Conservation (phyloP, 768 basidiomycete species). For the Tulasnella sp. region DNA sequence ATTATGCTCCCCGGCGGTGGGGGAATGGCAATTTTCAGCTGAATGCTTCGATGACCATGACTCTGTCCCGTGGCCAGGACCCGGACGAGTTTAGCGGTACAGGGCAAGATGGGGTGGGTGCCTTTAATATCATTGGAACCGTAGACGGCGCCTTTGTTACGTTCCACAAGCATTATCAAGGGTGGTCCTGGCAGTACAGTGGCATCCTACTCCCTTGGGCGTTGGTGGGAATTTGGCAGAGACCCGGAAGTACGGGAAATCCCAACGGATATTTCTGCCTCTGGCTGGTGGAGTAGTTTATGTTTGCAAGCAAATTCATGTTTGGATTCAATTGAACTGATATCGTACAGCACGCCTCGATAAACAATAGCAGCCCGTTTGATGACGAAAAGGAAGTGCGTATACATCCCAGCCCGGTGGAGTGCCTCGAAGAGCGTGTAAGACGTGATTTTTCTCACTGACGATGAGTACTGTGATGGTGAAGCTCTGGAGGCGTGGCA, state of each 20-base stretch:
- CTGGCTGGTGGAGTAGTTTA: background rate
- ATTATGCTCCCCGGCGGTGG: background rate
- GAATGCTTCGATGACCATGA: background rate
- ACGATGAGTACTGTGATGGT: too few species aligned
- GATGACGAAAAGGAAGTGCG: too few species aligned
- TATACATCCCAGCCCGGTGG: too few species aligned
- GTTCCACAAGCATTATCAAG: background rate
- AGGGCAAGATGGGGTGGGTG: background rate
- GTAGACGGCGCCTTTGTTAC: background rate
- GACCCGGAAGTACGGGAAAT: background rate
- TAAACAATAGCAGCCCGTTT: too few species aligned
- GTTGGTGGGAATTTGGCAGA: background rate
- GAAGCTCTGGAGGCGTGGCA: conserved; percentile 37
- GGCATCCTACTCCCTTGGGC: conserved; percentile 3
- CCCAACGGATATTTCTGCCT: background rate
- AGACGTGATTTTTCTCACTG: too few species aligned
- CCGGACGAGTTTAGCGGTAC: background rate
- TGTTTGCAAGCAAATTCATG: background rate
- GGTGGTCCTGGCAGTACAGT: background rate
- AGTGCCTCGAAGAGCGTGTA: too few species aligned
- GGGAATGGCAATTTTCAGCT: background rate
- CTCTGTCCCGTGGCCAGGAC: background rate
- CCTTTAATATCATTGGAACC: background rate
- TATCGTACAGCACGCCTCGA: conserved; percentile 37
- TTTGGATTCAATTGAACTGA: background rate